These are phyloP conservation scores for Xylaria sp. DNA, from an alignment of 2,329 filamentous ascomycete genomes.

Conservation along the genomic window DNA sequence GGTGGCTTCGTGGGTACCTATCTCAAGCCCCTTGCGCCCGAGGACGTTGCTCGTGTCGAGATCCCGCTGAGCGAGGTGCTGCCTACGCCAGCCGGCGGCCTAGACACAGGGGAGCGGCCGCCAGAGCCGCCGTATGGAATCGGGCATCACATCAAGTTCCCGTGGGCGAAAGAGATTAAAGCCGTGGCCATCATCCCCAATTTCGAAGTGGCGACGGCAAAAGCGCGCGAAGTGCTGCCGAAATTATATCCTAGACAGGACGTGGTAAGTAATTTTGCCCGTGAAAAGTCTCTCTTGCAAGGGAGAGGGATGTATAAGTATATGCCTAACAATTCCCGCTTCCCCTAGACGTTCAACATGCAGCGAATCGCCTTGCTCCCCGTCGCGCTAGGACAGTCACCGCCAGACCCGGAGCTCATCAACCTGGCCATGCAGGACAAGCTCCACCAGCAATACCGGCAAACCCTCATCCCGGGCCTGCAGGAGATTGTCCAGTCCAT, in stretches of 20 bases:
- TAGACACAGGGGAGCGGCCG: constrained; percentile 87
- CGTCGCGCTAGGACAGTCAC: constrained; percentile 86
- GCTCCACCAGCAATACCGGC: constrained; percentile 95
- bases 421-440: constrained; percentile 99
- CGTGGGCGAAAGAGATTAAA: constrained; percentile 94
- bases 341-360: constrained; percentile 80
- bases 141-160: constrained; percentile 95
- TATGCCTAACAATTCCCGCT: constrained; percentile 13
- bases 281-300: background rate
- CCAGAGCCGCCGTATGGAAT: constrained; percentile 92
- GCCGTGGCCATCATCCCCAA: constrained; percentile 95
- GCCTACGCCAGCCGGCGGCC: constrained; percentile 86
- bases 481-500: constrained; percentile 91
- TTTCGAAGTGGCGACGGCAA: constrained; percentile 94
- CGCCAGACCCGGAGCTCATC: constrained; percentile 92
- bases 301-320: background rate
- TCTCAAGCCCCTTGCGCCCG: constrained; percentile 87
- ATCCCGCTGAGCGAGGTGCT: constrained; percentile 95
- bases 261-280: constrained; percentile 68
- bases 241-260: constrained; percentile 81
- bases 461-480: constrained; percentile 89
- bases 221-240: constrained; percentile 86
- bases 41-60: constrained; percentile 89
- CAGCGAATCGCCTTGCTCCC: constrained; percentile 92
- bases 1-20: constrained; percentile 98